Base-by-base conservation (phyloP, 495 filamentous ascomycete genomes). In the Penicillium coprophilum region DNA sequence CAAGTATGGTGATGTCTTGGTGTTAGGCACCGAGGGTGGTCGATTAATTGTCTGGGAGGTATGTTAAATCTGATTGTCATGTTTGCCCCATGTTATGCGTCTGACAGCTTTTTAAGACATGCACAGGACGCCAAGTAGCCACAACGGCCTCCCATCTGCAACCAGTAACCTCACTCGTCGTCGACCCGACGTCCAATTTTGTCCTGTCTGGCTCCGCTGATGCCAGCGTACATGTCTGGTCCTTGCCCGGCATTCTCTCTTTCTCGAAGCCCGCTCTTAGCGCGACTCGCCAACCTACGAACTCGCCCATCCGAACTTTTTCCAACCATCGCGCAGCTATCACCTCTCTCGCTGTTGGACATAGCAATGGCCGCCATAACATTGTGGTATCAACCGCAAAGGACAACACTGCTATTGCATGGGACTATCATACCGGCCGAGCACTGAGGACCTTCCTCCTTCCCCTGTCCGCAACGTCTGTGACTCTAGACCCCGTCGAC, bases 31-130 rank as follows among this genome's bases (percentile, higher is more conserved):
- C 2, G 85, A 87, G 43, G 88, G 89, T 55, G 94, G 94, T 15
- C 84, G 92, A 49, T 66, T 97, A 54, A 87, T 95, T 63, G 69
- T 95, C 11, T 98, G 94, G 94, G 94, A 98, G 88, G 91, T 94
- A 65, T 61, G 78, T 74, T 51, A 23, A 40, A 46, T 49, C 45
- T 9, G 44, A 30, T 57, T 32, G 20, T 36, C 53, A 32, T 15
- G 24, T 19, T 34, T 21, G n/a, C 20, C 13, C 11, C 20, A 17
- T 40, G 17, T 36, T 11, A 19, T 45, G 13, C 8, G 3, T 47
- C 34, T 53, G n/a, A 58, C 28, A 27, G 36, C 24, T 53, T 30
- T 62, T 49, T 39, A 72, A 95, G 90, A 85, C 86, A 60, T 87
- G 85, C 58, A 95, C 91, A 27, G 94, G 93, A 31, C 82, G 94